These are phyloP conservation scores for Zygosaccharomyces bailii DNA, from an alignment of 805 yeast species.

Conservation along the genomic window DNA sequence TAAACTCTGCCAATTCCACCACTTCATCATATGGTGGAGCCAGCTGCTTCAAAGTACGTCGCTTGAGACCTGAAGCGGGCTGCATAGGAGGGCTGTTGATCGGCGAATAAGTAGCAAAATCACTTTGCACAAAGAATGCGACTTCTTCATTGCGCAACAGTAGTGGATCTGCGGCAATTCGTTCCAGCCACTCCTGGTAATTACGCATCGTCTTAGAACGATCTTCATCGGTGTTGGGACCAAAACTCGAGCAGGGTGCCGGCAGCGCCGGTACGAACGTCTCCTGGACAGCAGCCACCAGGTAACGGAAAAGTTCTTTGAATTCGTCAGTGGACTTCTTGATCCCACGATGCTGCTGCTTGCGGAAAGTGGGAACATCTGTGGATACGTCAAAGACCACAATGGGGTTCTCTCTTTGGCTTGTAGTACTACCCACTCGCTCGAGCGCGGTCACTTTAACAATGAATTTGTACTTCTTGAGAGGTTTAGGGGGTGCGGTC, in stretches of 20 bases:
- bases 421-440: constrained; percentile 47
- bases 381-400: constrained; percentile 65
- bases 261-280: constrained; percentile 93
- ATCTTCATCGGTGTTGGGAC: constrained; percentile 82
- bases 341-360: constrained; percentile 62
- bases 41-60: constrained; percentile 88
- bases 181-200: constrained; percentile 83
- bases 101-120: constrained; percentile 51
- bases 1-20: constrained; percentile 71
- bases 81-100: constrained; percentile 49
- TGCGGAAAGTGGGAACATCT: constrained; percentile 74
- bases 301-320: constrained; percentile 67
- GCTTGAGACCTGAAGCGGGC: constrained; percentile 79
- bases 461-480: constrained; percentile 40
- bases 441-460: constrained; percentile 69
- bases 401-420: constrained; percentile 74
- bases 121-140: constrained; percentile 76
- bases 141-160: constrained; percentile 84
- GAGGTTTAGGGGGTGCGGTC: background rate
- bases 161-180: constrained; percentile 72
- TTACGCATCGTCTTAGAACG: constrained; percentile 49
- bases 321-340: constrained; percentile 81
- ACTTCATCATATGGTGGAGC: constrained; percentile 89
- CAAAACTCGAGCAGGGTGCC: constrained; percentile 66
- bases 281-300: constrained; percentile 80